Evolutionary conservation across 805 yeast genomes (phyloP).

Genomic region (Aciculoconidium aculeatum): DNA sequence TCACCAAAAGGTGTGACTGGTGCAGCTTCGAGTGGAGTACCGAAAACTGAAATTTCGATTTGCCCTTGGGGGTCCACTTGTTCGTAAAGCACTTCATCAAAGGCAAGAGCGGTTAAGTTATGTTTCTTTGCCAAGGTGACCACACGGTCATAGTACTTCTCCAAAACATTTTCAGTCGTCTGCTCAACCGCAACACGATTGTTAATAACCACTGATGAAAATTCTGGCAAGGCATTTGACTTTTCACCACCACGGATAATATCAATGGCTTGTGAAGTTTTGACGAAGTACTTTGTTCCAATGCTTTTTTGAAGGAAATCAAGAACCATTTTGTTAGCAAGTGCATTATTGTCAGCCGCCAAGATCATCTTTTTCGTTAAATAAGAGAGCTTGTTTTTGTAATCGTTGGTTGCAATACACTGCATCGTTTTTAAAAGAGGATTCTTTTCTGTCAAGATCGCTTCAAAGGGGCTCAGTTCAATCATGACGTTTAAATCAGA

Average conservation of each 20-base stretch:
- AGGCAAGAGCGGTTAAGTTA: conserved; percentile 19
- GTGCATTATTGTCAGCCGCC: conserved; percentile 29
- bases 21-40: conserved; percentile 35
- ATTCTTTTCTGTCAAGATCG: conserved; percentile 44
- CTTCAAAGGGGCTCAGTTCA: conserved; percentile 51
- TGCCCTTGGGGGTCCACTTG: conserved; percentile 12
- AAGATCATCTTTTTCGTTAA: conserved; percentile 25
- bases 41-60: conserved; percentile 11
- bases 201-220: conserved; percentile 23
- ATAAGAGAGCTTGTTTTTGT: conserved; percentile 18
- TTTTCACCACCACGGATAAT: conserved; percentile 33
- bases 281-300: conserved; percentile 22
- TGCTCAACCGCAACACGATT: conserved; percentile 30
- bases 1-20: conserved; percentile 35
- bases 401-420: conserved; percentile 53
- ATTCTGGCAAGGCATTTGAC: conserved; percentile 36
- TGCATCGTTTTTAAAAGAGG: conserved; percentile 56
- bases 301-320: conserved; percentile 12
- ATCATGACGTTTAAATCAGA: conserved; percentile 50
- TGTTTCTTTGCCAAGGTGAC: conserved; percentile 21
- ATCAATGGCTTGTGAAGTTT: conserved; percentile 31
- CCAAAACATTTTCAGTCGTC: conserved; percentile 15
- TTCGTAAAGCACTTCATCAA: conserved; percentile 13
- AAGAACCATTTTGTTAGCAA: conserved; percentile 25
- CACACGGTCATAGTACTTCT: conserved; percentile 19